Evolutionary conservation across 2,329 filamentous ascomycete genomes (phyloP), one percentile per base, ranked within the genome.

Genomic region (Fusarium musae): DNA sequence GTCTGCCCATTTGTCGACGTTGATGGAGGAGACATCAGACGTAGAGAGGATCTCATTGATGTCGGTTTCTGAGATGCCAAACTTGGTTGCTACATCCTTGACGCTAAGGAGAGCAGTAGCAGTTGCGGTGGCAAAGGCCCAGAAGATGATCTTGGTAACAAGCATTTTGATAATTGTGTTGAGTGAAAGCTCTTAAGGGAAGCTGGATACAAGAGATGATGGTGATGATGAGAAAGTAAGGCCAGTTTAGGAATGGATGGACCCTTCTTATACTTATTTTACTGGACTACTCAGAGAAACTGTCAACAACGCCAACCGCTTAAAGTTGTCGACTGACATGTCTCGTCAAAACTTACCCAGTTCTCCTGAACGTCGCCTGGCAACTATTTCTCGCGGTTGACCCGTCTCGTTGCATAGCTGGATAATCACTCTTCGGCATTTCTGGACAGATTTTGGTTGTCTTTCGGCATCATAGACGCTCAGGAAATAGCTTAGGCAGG

Each of bases 1-100:
- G n/a, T 66, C 60, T 10, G 63, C 39, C 39, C 46, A 66, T 23
- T 63, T 62, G 12, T 28, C 34, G 59, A 62, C 28, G 4, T 63
- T 26, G 50, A 66, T 44, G 32, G 43, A 23, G 9, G 49, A 63
- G 19, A 66, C 43, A 26, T 66, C 58, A 26, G 50, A 32, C 6
- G 49, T 17, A 17, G 50, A 66, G 11, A 63, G 49, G 9, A 62
- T 39, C 15, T 54, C 42, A 3, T 57, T 34, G 19, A 66, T 34
- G 23, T 63, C 30, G 17, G 40, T 16, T 12, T 44, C 42, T 42
- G 43, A 26, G 40, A 66, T 21, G 21, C 63, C 49, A 8, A 66
- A n/a, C 12, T 63, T 63, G 58, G 28, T 9, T 26, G 49, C 58
- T 26, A 62, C 15, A 7, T 66, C 43, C 23, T 34, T 50, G 9